Evolutionary conservation across 768 basidiomycete species (phyloP).

Genomic region (Pulveroboletus ravenelii): DNA sequence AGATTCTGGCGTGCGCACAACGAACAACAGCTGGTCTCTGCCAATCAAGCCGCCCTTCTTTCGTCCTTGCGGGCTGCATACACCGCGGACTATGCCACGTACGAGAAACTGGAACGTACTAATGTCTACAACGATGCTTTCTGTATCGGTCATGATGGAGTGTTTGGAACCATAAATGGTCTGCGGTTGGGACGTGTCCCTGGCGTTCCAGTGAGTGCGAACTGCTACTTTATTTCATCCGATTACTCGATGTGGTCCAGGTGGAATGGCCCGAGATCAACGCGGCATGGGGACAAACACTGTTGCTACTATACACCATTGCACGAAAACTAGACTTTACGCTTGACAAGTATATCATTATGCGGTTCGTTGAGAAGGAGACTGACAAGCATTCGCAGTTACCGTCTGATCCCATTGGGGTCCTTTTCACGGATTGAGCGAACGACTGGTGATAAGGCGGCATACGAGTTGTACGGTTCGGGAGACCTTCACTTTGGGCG

Average conservation of each 20-base stretch:
- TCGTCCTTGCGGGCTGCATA: slow-evolving; percentile 75
- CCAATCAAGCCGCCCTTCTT: slow-evolving; percentile 64
- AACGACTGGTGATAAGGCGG: slow-evolving; percentile 72
- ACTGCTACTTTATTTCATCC: not conserved
- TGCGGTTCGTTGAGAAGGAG: not conserved
- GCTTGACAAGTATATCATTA: slow-evolving; percentile 67
- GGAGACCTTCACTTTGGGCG: slow-evolving; percentile 88
- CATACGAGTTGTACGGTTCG: slow-evolving; percentile 91
- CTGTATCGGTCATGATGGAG: slow-evolving; percentile 91
- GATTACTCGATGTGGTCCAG: slow-evolving; percentile 33
- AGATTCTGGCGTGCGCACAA: slow-evolving; percentile 86
- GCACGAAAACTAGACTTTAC: slow-evolving; percentile 87
- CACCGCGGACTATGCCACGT: slow-evolving; percentile 66
- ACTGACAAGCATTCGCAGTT: slow-evolving; percentile 44
- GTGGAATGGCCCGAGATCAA: slow-evolving; percentile 99
- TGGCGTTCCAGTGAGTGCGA: slow-evolving; percentile 61
- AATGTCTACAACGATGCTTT: slow-evolving; percentile 97
- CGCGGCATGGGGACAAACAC: slow-evolving; percentile 95
- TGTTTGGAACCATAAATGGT: slow-evolving; percentile 97
- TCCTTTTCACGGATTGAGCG: slow-evolving; percentile 92
- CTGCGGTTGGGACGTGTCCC: slow-evolving; percentile 86
- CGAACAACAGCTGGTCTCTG: slow-evolving; percentile 57
- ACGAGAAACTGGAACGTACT: slow-evolving; percentile 83
- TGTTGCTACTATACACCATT: slow-evolving; percentile 87
- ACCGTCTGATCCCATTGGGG: slow-evolving; percentile 88